Conservation (phyloP, 805 yeast genomes). For the Saccharomycopsis sp. region DNA sequence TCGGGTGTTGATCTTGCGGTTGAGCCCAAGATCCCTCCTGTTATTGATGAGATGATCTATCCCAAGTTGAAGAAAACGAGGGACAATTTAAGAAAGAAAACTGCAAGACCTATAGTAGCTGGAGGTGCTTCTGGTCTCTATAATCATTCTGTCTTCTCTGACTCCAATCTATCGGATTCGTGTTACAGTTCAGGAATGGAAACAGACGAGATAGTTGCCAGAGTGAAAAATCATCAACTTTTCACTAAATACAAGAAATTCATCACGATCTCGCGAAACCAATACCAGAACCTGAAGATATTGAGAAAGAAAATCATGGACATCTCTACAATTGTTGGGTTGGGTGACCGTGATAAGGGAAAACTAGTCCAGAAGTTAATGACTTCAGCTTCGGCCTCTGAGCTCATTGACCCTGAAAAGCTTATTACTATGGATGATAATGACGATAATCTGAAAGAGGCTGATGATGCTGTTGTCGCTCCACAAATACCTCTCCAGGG, state of each 20-base stretch:
- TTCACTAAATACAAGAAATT: not conserved
- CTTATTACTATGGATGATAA: constrained; percentile 10
- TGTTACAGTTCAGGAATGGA: constrained; percentile 11
- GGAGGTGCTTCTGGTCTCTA: not conserved
- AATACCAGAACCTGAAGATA: constrained; percentile 13
- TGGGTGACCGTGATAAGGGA: constrained; percentile 31
- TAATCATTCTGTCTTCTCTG: not conserved
- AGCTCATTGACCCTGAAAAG: constrained; percentile 12
- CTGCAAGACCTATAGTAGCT: constrained; percentile 22
- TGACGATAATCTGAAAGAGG: constrained; percentile 23
- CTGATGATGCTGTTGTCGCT: constrained; percentile 23
- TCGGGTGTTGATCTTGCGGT: constrained; percentile 46
- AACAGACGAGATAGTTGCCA: not conserved
- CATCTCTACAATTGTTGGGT: constrained; percentile 23
- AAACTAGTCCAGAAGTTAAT: constrained; percentile 30
- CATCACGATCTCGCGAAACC: not conserved
- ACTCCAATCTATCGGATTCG: constrained; percentile 7
- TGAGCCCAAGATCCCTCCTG: constrained; percentile 42
- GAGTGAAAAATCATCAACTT: constrained; percentile 3
- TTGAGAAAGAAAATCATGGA: constrained; percentile 28
- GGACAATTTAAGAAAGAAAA: constrained; percentile 14
- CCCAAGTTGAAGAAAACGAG: constrained; percentile 37
- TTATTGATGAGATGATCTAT: constrained; percentile 44
- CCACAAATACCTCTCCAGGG: constrained; percentile 30
- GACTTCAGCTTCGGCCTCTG: constrained; percentile 12